Evolutionary conservation across 2,329 filamentous ascomycete genomes (phyloP).

Genomic region (Fusarium scirpi): DNA sequence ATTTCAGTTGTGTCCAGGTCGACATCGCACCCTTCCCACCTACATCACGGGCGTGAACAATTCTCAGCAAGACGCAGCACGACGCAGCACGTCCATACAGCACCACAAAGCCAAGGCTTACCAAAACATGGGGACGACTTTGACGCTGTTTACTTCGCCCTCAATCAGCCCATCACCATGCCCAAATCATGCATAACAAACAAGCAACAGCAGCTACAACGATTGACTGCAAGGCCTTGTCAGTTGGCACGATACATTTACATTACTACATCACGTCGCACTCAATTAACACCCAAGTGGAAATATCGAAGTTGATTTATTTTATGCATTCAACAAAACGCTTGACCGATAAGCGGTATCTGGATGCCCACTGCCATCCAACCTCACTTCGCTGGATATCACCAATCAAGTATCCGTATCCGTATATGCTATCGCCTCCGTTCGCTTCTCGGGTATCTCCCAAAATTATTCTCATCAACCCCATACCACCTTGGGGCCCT

Average conservation of each 20-base stretch:
- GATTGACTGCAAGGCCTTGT: neutral
- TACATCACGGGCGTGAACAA: neutral
- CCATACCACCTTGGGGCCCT: conserved; percentile 3
- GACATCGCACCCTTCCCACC: neutral
- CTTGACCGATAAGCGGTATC: conserved; percentile 7
- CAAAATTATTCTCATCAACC: neutral
- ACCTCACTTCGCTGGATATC: conserved; percentile 1
- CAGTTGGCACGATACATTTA: neutral
- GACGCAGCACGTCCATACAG: neutral
- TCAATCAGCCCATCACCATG: neutral
- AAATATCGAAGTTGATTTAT: conserved; percentile 13
- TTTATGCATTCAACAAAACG: conserved; percentile 21
- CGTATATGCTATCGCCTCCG: neutral
- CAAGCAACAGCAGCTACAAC: neutral
- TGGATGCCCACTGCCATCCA: conserved; percentile 27
- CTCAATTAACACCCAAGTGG: neutral
- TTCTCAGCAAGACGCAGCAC: neutral
- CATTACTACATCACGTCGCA: neutral
- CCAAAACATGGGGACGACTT: neutral
- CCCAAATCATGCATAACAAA: too few relatives aligned
- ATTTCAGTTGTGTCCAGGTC: neutral
- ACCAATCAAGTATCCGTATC: conserved; percentile 13
- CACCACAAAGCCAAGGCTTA: neutral
- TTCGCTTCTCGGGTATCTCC: conserved; percentile 16
- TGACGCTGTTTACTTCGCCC: neutral